Conservation (phyloP, 2,329 filamentous ascomycete species). For the Fusarium chuoi region DNA sequence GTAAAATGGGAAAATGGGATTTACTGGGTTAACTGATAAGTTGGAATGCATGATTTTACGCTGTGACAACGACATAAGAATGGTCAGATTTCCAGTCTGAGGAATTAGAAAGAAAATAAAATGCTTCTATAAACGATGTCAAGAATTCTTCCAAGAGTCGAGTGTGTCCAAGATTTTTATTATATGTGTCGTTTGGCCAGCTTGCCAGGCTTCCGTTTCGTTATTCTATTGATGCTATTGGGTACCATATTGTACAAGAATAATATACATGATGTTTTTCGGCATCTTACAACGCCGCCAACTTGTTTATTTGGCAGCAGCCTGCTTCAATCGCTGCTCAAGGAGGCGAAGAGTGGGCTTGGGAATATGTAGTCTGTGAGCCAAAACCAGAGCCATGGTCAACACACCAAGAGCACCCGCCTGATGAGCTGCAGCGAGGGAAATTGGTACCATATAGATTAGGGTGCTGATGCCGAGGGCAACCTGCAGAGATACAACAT, state of each 20-base stretch:
- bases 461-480: slow-evolving; percentile 89
- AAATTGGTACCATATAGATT: slow-evolving; percentile 91
- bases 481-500: slow-evolving; percentile 84
- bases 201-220: slow-evolving; percentile 13
- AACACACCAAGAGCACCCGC: slow-evolving; percentile 88
- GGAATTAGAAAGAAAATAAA: slow-evolving; percentile 29
- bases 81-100: slow-evolving; percentile 6
- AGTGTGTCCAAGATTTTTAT: slow-evolving; percentile 26
- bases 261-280: slow-evolving; percentile 35
- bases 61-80: slow-evolving; percentile 10
- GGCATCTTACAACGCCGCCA: slow-evolving; percentile 22
- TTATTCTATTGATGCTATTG: slow-evolving; percentile 30
- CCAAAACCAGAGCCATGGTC: slow-evolving; percentile 82
- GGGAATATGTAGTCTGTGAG: slow-evolving; percentile 80
- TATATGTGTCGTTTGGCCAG: not conserved
- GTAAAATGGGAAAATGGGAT: slow-evolving; percentile 25
- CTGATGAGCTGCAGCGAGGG: slow-evolving; percentile 90
- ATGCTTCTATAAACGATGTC: slow-evolving; percentile 20
- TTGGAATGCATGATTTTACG: slow-evolving; percentile 43
- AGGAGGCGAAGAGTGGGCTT: slow-evolving; percentile 71
- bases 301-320: slow-evolving; percentile 29
- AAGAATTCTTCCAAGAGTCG: slow-evolving; percentile 27
- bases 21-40: slow-evolving; percentile 6
- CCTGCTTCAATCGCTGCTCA: slow-evolving; percentile 58
- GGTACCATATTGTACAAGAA: slow-evolving; percentile 42